Evolutionary conservation across 2,329 filamentous ascomycete species (phyloP), one percentile per base, ranked within the genome.

Genomic region (Torrubiellomyces zombiae): DNA sequence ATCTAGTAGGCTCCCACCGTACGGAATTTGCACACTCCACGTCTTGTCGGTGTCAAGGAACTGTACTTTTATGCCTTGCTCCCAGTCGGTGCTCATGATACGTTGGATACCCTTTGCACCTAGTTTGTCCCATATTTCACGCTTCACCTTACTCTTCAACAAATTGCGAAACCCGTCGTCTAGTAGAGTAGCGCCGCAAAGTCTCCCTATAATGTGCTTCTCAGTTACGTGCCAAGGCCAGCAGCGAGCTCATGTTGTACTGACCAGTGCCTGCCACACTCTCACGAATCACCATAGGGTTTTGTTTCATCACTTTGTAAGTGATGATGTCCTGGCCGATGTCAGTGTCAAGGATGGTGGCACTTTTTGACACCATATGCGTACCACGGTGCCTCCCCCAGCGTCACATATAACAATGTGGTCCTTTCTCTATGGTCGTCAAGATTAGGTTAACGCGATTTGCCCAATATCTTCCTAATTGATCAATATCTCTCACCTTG

Each of bases 151-250:
- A 0, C 3, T 3, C 15, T 40, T 33, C 4, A 59, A 29, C 1
- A 52, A 24, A 0, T 27, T 0, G 1, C 41, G 1, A n/a, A 59
- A 59, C 0, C 20, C 28, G 3, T 58, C 41, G 16, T 59, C 53
- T 0, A 60, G 38, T 9, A 58, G 56, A 0, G 55, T 36, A 0
- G 39, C 52, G 1, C 56, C 55, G 3, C 51, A 56, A 60, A 34
- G 0, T 16, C 45, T 3, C 52, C 53, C 54, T 9, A 2, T 6
- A 8, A 9, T 20, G 11, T 7, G 7, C 9, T 11, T 13, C 3
- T 8, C 9, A 2, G 13, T 2, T 14, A 9, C 20, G 9, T 20
- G 7, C 13, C 4, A 20, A 17, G 22, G 8, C n/a, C 8, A 19
- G 18, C 8, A 7, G n/a, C 18, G 18, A n/a, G n/a, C 18, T 19